Evolutionary conservation across 2,329 filamentous ascomycete genomes (phyloP).

Genomic region (Trichoderma brevicompactum): DNA sequence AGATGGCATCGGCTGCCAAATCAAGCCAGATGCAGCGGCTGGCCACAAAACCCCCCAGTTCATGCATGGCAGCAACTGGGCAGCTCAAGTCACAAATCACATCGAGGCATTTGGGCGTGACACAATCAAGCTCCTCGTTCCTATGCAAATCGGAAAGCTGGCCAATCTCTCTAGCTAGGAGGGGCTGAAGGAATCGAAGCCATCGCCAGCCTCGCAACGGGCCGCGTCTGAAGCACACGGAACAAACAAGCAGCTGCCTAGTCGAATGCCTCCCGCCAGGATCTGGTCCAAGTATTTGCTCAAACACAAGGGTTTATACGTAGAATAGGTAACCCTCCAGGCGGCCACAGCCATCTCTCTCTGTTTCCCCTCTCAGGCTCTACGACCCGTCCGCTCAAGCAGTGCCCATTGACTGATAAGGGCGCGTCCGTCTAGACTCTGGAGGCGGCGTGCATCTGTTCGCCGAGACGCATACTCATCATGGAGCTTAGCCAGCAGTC

Average conservation of each 20-base stretch:
- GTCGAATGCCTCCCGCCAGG: background rate
- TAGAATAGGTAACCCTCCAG: slow-evolving; percentile 8
- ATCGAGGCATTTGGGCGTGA: slow-evolving; percentile 17
- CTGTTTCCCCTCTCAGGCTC: background rate
- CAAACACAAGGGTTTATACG: background rate
- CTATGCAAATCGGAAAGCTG: background rate
- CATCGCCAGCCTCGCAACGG: slow-evolving; percentile 6
- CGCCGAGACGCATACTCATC: slow-evolving; percentile 28
- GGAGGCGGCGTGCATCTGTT: background rate
- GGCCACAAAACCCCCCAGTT: slow-evolving; percentile 25
- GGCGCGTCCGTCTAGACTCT: slow-evolving; percentile 2
- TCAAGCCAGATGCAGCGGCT: slow-evolving; percentile 30
- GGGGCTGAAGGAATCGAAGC: slow-evolving; percentile 16
- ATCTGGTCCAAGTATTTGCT: background rate
- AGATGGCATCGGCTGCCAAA: slow-evolving; percentile 20
- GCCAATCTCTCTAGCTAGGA: slow-evolving; percentile 25
- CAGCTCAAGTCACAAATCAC: slow-evolving; percentile 12
- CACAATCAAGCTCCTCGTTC: slow-evolving; percentile 22
- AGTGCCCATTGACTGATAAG: slow-evolving; percentile 16
- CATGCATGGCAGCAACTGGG: slow-evolving; percentile 18
- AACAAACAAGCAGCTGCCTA: slow-evolving; percentile 10
- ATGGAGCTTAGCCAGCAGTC: slow-evolving; percentile 60
- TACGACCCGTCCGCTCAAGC: background rate
- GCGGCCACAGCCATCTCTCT: background rate
- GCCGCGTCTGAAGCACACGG: background rate